Evolutionary conservation across 78 protist species (phyloP).

Genomic region (Bigelowiella natans): DNA sequence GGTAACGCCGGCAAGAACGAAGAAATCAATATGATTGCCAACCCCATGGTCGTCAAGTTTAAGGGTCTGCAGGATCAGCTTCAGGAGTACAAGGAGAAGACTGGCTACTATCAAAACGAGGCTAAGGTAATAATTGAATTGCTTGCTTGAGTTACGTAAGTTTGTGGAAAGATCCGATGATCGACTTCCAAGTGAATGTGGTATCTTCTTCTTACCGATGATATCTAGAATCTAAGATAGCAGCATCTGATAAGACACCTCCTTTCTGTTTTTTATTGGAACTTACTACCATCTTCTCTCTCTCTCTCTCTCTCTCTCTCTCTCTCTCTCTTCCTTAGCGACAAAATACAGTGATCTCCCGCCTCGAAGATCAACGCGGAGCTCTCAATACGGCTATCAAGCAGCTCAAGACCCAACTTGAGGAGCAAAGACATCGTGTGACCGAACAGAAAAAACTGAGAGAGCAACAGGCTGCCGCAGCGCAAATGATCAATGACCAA

Average conservation of each 20-base stretch:
- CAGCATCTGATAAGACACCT: no score
- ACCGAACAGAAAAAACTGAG: not conserved
- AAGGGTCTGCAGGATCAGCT: not conserved
- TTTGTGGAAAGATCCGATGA: not conserved
- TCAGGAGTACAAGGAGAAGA: not conserved
- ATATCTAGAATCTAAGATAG: no score
- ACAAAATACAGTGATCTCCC: not conserved
- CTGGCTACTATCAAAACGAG: not conserved
- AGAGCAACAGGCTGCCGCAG: not conserved
- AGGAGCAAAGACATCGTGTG: not conserved
- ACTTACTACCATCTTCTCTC: no score
- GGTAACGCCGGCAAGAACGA: not conserved
- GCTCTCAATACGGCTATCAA: not conserved
- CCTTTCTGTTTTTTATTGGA: no score
- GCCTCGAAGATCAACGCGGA: not conserved
- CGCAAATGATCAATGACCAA: not conserved
- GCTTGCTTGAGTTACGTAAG: not conserved
- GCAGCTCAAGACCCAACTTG: not conserved
- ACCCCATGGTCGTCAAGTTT: not conserved
- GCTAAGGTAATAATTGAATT: not conserved
- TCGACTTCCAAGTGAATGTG: not conserved
- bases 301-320: no score
- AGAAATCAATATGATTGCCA: not conserved
- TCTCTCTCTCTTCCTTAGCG: no score
- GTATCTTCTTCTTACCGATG: not conserved